These are phyloP conservation scores for Encephalitozoon hellem DNA, from an alignment of 371 early-diverging fungal genomes.

Conservation along the genomic window DNA sequence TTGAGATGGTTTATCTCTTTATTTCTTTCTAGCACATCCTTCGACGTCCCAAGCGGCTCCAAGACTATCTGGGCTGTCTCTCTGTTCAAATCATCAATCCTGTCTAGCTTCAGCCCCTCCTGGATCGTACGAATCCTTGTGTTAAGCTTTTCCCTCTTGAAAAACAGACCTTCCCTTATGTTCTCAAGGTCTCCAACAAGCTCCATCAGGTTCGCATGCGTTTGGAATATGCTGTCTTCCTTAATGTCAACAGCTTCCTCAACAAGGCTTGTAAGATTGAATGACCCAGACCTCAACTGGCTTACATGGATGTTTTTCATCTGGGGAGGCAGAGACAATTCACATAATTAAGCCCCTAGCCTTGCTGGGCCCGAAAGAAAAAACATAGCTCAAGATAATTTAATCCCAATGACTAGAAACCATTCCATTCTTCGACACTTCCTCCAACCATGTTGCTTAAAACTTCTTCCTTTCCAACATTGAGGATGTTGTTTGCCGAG, in stretches of 20 bases:
- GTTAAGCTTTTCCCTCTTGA: conserved; percentile 47
- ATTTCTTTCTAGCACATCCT: conserved; percentile 35
- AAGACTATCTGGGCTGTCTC: conserved; percentile 4
- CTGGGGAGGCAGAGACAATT: not conserved
- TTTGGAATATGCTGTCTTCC: not conserved
- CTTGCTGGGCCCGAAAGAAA: not conserved
- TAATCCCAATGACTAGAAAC: not conserved
- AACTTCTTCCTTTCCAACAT: not conserved
- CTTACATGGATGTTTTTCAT: conserved; percentile 45
- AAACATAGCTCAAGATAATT: not conserved
- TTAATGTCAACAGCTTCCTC: conserved; percentile 33
- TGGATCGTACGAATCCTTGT: not conserved
- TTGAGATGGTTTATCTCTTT: conserved; percentile 44
- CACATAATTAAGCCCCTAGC: not conserved
- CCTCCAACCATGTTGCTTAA: conserved; percentile 16
- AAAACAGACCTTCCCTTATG: conserved; percentile 46
- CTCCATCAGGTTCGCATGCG: conserved; percentile 3
- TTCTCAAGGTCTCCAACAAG: conserved; percentile 24
- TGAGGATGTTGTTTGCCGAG: conserved; percentile 1
- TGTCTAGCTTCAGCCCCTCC: not conserved
- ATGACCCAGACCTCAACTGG: conserved; percentile 39
- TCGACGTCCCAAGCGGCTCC: conserved; percentile 35
- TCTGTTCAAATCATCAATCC: conserved; percentile 10
- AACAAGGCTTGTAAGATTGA: conserved; percentile 19
- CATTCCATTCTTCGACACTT: conserved; percentile 24